Base-by-base conservation (phyloP, 2,329 filamentous ascomycete genomes). In the Chaetomium strumarium region DNA sequence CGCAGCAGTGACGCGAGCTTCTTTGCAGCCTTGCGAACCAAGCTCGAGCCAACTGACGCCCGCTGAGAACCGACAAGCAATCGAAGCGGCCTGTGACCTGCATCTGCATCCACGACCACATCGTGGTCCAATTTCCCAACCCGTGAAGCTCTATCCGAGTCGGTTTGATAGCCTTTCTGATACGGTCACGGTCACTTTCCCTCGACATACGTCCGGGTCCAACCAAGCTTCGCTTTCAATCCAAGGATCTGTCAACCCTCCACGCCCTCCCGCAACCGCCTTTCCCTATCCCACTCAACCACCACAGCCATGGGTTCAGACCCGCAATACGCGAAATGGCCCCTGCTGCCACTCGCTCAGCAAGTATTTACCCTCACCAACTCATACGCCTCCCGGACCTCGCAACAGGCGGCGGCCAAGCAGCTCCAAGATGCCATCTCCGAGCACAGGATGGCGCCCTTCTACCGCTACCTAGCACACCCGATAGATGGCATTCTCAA, bases 281-380 rank as follows among this genome's bases (percentile, higher is more conserved):
- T 7, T 24, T 29, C 8, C 39, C 41, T 51, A 37, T 51, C 53
- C 36, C 38, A 42, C 31, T 30, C 51, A 40, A 41, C 50, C 52
- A 46, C 47, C 50, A 46, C 57, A 67, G 80, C 74, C 75, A 90
- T 86, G 83, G 83, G 83, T 64, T 80, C 88, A 67, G 88, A 93
- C 73, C 86, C 87, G 62, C 88, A 90, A 71, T 91, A 91, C 74
- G 85, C 86, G 64, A 88, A 89, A 72, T 92, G 86, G 75, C 88
- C 89, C 57, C 77, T 90, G 71, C 82, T 93, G 68, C 81, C 87
- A 62, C 80, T 95, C 65, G 81, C 87, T 58, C 88, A 93, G 75
- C 84, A 90, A 68, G 88, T 93, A 72, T 93, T 93, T 75, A 85
- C 85, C 67, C 80, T 93, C 74, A 90, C 87, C 67, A 91, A 91